A percentile compares a stretch with the other conserved stretches of the same genome.
phyloP scores from a whole-genome alignment of 441 rosid genomes.

The Breynia disticha region DNA sequence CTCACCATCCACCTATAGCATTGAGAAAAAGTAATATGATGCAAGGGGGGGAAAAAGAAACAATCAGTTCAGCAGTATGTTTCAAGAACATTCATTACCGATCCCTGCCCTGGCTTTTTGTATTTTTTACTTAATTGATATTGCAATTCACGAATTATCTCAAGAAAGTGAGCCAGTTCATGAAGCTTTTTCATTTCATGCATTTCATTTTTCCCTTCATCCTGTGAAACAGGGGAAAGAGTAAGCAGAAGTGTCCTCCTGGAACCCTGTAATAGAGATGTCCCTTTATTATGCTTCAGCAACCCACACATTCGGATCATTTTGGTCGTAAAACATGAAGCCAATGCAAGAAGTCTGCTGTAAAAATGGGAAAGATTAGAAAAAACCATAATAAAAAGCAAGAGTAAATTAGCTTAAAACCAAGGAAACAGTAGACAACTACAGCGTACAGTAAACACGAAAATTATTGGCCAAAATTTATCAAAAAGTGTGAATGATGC shows the following conservation, averaged over 20 bases:
- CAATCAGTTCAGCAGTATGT: constrained; percentile 4
- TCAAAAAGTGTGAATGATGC: neutral
- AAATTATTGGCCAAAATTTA: neutral
- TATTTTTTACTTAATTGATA: constrained; percentile 53
- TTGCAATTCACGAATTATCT: constrained; percentile 76
- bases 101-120: constrained; percentile 64
- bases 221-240: constrained; percentile 45
- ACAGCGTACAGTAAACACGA: neutral
- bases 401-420: neutral
- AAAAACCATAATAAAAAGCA: constrained; percentile 3
- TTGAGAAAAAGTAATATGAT: constrained; percentile 1
- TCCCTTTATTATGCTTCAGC: constrained; percentile 48
- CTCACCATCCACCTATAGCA: constrained; percentile 47
- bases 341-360: constrained; percentile 79
- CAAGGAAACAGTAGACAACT: neutral
- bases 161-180: constrained; percentile 84
- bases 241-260: constrained; percentile 32
- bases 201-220: constrained; percentile 29
- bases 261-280: constrained; percentile 30
- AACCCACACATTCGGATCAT: constrained; percentile 72
- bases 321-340: constrained; percentile 73
- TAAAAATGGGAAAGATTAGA: constrained; percentile 9
- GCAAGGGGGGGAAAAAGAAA: constrained; percentile 12
- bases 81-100: constrained; percentile 32
- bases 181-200: constrained; percentile 46